Percentiles rank a stretch among this genome's conserved stretches.
These are phyloP conservation scores for Alternaria gaisen DNA, from an alignment of 2,329 filamentous ascomycete genomes.

Conservation along the genomic window DNA sequence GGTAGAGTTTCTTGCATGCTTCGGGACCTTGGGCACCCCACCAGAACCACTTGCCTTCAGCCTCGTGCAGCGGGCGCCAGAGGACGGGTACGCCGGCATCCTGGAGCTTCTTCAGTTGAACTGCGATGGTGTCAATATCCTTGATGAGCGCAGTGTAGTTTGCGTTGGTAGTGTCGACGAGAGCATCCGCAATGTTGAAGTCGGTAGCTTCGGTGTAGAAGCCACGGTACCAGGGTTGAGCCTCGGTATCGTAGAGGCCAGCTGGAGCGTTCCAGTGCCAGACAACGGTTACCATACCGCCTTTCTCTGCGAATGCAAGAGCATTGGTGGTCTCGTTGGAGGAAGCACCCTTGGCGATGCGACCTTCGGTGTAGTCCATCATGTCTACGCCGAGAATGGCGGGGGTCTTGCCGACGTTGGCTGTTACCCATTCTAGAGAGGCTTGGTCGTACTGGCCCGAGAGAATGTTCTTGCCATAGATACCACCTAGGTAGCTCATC, in stretches of 20 bases:
- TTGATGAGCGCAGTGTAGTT: slow-evolving; percentile 60
- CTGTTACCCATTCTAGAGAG: slow-evolving; percentile 55
- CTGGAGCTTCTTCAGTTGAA: slow-evolving; percentile 57
- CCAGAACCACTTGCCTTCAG: slow-evolving; percentile 63
- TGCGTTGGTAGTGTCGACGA: slow-evolving; percentile 54
- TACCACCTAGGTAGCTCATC: slow-evolving; percentile 54
- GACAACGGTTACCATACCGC: slow-evolving; percentile 58
- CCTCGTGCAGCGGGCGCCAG: slow-evolving; percentile 61
- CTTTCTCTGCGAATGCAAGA: slow-evolving; percentile 54
- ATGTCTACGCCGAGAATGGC: slow-evolving; percentile 59
- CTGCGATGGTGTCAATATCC: slow-evolving; percentile 60
- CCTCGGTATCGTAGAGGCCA: slow-evolving; percentile 58
- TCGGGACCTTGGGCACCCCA: slow-evolving; percentile 61
- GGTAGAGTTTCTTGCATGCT: slow-evolving; percentile 56
- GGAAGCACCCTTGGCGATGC: slow-evolving; percentile 54
- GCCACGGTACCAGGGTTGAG: slow-evolving; percentile 59
- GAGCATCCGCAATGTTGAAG: slow-evolving; percentile 57
- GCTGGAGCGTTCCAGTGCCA: slow-evolving; percentile 62
- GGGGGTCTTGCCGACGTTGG: slow-evolving; percentile 59
- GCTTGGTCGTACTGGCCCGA: slow-evolving; percentile 60
- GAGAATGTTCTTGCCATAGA: slow-evolving; percentile 59
- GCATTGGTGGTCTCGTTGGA: slow-evolving; percentile 58
- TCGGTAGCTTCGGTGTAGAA: slow-evolving; percentile 62
- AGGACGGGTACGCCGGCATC: slow-evolving; percentile 58
- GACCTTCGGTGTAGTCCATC: slow-evolving; percentile 61